Evolutionary conservation across 225 moss, liverwort and hornwort species (phyloP).

Genomic region (Rhytidiadelphus loreus): DNA sequence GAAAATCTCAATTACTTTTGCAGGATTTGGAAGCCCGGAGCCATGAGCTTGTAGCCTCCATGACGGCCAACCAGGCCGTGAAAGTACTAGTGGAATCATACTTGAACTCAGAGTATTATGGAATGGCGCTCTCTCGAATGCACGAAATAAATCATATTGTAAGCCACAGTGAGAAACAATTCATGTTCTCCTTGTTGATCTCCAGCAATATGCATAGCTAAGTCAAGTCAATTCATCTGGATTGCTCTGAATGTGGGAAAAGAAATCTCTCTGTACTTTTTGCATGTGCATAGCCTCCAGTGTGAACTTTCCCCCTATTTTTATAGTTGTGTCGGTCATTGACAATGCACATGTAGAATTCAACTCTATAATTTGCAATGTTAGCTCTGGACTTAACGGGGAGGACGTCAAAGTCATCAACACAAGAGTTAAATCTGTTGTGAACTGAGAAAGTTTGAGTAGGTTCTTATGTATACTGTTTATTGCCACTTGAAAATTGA

Average conservation of each 20-base stretch:
- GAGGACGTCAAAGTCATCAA: not conserved
- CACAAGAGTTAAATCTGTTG: not conserved
- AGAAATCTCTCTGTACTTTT: not conserved
- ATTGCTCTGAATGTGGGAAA: not conserved
- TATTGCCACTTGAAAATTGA: not conserved
- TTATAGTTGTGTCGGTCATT: not conserved
- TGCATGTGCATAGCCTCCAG: not conserved
- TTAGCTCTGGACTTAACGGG: not conserved
- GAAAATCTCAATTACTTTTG: not conserved
- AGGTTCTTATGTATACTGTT: not conserved
- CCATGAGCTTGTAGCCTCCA: conserved; percentile 24
- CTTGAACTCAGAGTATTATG: conserved; percentile 56
- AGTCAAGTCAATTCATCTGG: not conserved
- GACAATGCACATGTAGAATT: not conserved
- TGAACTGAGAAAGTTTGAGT: not conserved
- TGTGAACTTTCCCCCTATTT: not conserved
- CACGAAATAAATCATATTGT: conserved; percentile 73
- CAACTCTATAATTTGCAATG: not conserved
- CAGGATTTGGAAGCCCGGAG: conserved; percentile 56
- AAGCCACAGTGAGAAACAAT: not conserved
- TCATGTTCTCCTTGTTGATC: not conserved
- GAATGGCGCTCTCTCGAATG: conserved; percentile 52
- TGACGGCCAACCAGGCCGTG: conserved; percentile 61
- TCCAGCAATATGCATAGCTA: not conserved
- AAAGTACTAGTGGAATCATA: conserved; percentile 63